These are phyloP conservation scores for Pilasporangium apinafurcum DNA, from an alignment of 352 stramenopile species.

Conservation along the genomic window DNA sequence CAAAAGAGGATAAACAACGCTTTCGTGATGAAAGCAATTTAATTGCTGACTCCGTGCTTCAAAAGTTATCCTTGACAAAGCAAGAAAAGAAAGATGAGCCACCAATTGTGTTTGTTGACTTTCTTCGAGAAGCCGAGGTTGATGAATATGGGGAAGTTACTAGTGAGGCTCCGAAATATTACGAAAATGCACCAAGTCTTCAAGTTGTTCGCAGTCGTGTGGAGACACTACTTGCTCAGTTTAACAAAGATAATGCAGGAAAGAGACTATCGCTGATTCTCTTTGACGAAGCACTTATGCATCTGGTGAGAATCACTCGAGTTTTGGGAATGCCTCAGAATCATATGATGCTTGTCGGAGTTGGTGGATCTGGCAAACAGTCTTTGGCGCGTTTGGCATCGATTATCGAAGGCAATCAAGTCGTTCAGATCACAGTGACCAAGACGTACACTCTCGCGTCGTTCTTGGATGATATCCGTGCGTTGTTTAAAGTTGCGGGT, in stretches of 20 bases:
- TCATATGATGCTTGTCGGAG: conserved; percentile 89
- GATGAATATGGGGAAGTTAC: conserved; percentile 83
- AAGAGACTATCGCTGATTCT: conserved; percentile 77
- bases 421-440: conserved; percentile 85
- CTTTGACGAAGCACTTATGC: conserved; percentile 86
- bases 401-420: conserved; percentile 63
- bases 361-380: conserved; percentile 88
- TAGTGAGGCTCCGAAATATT: conserved; percentile 74
- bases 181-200: conserved; percentile 60
- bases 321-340: conserved; percentile 76
- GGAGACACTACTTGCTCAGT: conserved; percentile 58
- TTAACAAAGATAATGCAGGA: conserved; percentile 78
- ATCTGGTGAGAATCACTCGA: conserved; percentile 81
- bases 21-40: conserved; percentile 50
- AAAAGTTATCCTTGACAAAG: conserved; percentile 19
- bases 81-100: conserved; percentile 14
- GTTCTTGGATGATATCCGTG: conserved; percentile 85
- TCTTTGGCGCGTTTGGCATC: conserved; percentile 72
- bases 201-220: conserved; percentile 38
- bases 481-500: conserved; percentile 79
- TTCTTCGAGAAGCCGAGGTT: conserved; percentile 70
- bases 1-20: conserved; percentile 59
- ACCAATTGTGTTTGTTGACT: conserved; percentile 69
- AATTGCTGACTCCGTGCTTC: conserved; percentile 40
- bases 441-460: conserved; percentile 83